Conservation (phyloP, 768 basidiomycete genomes). For the Leucosporidium creatinivorum region DNA sequence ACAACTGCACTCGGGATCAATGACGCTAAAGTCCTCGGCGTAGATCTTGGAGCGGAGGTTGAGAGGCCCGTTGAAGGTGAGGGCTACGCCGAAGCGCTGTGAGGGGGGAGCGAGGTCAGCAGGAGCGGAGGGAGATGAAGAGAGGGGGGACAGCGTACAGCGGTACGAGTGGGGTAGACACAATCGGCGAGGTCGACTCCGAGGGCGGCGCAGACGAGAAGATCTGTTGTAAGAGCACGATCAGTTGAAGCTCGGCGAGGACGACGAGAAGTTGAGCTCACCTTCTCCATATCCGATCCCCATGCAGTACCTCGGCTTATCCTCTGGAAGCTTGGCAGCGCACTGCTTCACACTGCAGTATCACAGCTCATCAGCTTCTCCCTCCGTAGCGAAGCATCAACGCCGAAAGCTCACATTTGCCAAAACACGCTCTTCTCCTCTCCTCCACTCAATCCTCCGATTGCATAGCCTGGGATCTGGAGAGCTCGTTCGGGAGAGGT, state of each 20-base stretch:
- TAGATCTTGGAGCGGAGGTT: slow-evolving; percentile 71
- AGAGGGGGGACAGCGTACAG: slow-evolving; percentile 37
- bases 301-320: slow-evolving; percentile 85
- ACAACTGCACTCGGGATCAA: slow-evolving; percentile 73
- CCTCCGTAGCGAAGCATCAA: too few relatives aligned
- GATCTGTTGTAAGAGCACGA: slow-evolving; percentile 60
- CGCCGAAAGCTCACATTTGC: slow-evolving; percentile 57
- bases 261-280: slow-evolving; percentile 36
- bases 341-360: slow-evolving; percentile 63
- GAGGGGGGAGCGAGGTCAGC: neutral
- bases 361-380: slow-evolving; percentile 1
- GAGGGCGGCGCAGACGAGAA: slow-evolving; percentile 82
- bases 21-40: slow-evolving; percentile 59
- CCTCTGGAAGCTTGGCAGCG: slow-evolving; percentile 65
- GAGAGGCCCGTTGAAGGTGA: slow-evolving; percentile 71
- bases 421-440: slow-evolving; percentile 87
- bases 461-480: slow-evolving; percentile 78
- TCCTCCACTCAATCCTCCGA: slow-evolving; percentile 82
- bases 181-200: slow-evolving; percentile 94
- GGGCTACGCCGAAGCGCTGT: slow-evolving; percentile 70
- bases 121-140: neutral
- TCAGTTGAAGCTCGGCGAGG: neutral
- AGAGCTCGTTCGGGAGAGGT: slow-evolving; percentile 54
- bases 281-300: slow-evolving; percentile 89
- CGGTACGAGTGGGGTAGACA: slow-evolving; percentile 86